Percentiles rank a stretch among this genome's conserved stretches.
Evolutionary conservation across 1,284 basidiomycete genomes (phyloP).

Genomic region (Moesziomyces parantarcticus): DNA sequence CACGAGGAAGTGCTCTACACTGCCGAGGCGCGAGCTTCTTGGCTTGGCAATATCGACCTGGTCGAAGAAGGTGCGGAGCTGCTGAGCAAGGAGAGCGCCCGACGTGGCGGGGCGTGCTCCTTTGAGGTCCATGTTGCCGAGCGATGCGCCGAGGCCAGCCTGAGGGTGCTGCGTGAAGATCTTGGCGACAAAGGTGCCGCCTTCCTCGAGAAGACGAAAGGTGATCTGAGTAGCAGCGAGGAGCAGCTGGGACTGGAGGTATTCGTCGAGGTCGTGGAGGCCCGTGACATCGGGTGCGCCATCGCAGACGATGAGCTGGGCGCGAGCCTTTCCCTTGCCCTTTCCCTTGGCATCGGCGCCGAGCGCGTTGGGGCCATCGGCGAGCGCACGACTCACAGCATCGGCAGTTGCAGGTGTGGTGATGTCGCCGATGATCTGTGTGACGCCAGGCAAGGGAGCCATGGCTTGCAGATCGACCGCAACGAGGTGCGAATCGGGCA

Average conservation of each 20-base stretch:
- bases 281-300: conserved; percentile 75
- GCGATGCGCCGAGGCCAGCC: conserved; percentile 28
- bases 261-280: conserved; percentile 73
- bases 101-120: conserved; percentile 29
- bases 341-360: conserved; percentile 11
- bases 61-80: conserved; percentile 69
- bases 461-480: conserved; percentile 74
- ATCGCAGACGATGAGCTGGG: conserved; percentile 73
- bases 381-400: conserved; percentile 70
- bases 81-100: conserved; percentile 46
- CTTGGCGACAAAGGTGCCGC: conserved; percentile 73
- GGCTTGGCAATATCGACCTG: conserved; percentile 69
- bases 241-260: conserved; percentile 73
- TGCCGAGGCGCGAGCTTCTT: conserved; percentile 57
- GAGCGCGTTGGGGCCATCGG: conserved; percentile 11
- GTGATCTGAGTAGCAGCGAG: conserved; percentile 73
- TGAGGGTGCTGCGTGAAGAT: conserved; percentile 69
- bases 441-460: conserved; percentile 72
- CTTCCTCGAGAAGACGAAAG: conserved; percentile 71
- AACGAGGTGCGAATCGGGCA: conserved; percentile 68
- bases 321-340: conserved; percentile 67
- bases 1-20: conserved; percentile 72
- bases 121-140: conserved; percentile 38
- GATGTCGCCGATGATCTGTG: conserved; percentile 73
- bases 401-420: conserved; percentile 71